A percentile compares a stretch with the other conserved stretches of the same genome.
These are phyloP conservation scores for Russula ochroleuca DNA, from an alignment of 768 basidiomycete species.

Conservation along the genomic window DNA sequence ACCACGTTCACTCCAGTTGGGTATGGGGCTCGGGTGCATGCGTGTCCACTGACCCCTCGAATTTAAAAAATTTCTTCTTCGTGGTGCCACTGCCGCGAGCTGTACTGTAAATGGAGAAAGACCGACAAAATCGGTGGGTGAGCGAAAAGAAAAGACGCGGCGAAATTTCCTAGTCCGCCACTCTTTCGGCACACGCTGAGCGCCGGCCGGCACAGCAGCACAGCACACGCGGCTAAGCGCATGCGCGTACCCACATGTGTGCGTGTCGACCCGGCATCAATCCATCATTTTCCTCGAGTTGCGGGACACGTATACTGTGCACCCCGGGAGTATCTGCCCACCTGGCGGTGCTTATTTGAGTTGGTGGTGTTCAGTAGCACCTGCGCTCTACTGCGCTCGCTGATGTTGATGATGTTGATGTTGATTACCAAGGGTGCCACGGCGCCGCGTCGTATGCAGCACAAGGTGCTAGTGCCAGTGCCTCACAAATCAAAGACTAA, in stretches of 20 bases:
- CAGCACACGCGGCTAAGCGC: too few species aligned
- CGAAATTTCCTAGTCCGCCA: too few species aligned
- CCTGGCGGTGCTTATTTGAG: too few species aligned
- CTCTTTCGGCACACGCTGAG: background rate
- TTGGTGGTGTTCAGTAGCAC: background rate
- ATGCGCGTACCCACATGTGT: too few species aligned
- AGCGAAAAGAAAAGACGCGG: too few species aligned
- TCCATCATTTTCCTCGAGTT: too few species aligned
- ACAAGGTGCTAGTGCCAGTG: background rate
- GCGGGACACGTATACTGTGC: too few species aligned
- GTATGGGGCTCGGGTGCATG: conserved; percentile 4
- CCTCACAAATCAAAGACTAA: background rate
- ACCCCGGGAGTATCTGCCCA: too few species aligned
- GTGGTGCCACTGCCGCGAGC: background rate
- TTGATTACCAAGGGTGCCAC: background rate
- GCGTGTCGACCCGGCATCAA: too few species aligned
- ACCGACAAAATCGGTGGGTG: conserved; percentile 16
- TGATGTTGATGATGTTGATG: background rate
- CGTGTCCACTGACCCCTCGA: background rate
- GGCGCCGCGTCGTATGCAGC: too few species aligned
- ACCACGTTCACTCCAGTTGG: conserved; percentile 12
- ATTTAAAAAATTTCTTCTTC: too few species aligned
- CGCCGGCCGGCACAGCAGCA: too few species aligned
- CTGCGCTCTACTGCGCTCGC: background rate
- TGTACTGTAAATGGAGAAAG: background rate